These are phyloP conservation scores for Euptelea pleiosperma DNA, from an alignment of 164 flowering plant genomes.

Conservation along the genomic window DNA sequence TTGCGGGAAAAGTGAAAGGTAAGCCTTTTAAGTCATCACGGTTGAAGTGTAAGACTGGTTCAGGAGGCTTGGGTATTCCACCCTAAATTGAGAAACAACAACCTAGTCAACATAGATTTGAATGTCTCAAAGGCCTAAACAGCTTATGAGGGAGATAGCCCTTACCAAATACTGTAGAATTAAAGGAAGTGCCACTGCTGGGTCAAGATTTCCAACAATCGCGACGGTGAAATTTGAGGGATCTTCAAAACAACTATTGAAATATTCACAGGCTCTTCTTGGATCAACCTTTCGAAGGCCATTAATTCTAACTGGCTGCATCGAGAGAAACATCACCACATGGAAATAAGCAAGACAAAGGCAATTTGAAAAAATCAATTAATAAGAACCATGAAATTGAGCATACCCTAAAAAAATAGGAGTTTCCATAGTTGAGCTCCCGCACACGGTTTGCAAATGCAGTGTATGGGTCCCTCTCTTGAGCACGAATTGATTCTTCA, in stretches of 20 bases:
- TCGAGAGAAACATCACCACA: constrained; percentile 8
- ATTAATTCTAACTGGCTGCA: constrained; percentile 71
- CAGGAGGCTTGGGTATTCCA: constrained; percentile 80
- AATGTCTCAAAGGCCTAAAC: not conserved
- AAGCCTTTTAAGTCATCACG: constrained; percentile 89
- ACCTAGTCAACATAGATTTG: constrained; percentile 14
- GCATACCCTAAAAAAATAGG: constrained; percentile 82
- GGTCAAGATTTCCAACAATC: constrained; percentile 87
- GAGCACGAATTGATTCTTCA: constrained; percentile 86
- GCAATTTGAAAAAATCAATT: not conserved
- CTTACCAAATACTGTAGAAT: constrained; percentile 84
- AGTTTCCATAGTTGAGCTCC: constrained; percentile 90
- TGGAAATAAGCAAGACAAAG: not conserved
- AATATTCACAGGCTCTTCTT: constrained; percentile 75
- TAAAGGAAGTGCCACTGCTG: constrained; percentile 60
- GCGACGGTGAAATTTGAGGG: constrained; percentile 90
- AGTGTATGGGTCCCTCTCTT: constrained; percentile 93
- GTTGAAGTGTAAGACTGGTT: constrained; percentile 56
- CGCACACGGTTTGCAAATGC: constrained; percentile 94
- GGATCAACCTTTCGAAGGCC: constrained; percentile 85
- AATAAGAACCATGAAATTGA: not conserved
- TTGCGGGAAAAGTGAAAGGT: constrained; percentile 76
- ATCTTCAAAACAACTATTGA: constrained; percentile 82
- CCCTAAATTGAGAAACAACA: constrained; percentile 50
- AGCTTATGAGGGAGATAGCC: constrained; percentile 5